Base-by-base conservation (phyloP, 1,284 basidiomycete genomes). In the Apiotrichum sp. region DNA sequence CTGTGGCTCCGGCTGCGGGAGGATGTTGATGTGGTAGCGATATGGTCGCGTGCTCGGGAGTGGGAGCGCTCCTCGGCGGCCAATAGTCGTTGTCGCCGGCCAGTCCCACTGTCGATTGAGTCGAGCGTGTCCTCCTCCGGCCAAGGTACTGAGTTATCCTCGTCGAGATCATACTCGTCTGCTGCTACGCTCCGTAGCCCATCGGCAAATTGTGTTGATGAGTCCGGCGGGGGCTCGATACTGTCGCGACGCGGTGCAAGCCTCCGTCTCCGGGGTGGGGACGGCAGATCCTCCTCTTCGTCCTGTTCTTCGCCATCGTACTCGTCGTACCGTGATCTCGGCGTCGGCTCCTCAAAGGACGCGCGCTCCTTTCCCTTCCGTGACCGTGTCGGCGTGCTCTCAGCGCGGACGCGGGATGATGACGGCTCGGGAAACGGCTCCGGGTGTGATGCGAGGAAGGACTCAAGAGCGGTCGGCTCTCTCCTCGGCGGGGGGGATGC, bases 341-440 rank as follows among this genome's bases (percentile, higher is more conserved):
- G 13, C 29, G 44, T 32, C 10, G 32, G 33, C 46, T 48, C 36
- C 32, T 35, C 49, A 29, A 33, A 9, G 50, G 49, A 43, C 33
- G 63, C 60, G 33, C 66, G 58, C 50, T 66, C 63, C 56, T 72
- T 69, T 29, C 68, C 65, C 58, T 72, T 72, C 13, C 64, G 62
- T 3, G 47, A 11, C 11, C 64, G 59, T 10, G 58, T 53, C 31
- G 42, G 42, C 9, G 52, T 5, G 48, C 39, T 40, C 7, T 50
- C 40, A n/a, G 29, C 49, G 16, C 47, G 56, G 8, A 52, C 56
- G 14, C 50, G 55, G 31, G 51, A 56, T 16, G 62, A 52, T 4
- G 50, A 51, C 16, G 52, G 53, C 2, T 52, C 41, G 13, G 33
- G 62, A 49, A 36, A 56, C 44, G 38, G 50, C 39, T 51, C 31